phyloP scores from a whole-genome alignment of 495 filamentous ascomycete species.

The Cercophora sp. region DNA sequence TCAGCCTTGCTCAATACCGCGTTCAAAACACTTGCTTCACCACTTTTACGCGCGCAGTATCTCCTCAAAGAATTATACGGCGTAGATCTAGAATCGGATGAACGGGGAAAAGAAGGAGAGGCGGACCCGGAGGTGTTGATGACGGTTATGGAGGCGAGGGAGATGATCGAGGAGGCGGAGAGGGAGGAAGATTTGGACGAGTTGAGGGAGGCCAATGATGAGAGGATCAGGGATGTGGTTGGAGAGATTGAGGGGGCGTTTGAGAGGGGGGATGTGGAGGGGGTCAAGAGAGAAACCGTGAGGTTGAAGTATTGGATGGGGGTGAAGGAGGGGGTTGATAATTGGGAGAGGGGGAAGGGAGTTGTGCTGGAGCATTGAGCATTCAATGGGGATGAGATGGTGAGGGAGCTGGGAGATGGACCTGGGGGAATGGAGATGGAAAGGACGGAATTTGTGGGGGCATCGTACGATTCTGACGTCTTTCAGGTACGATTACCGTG shows the following conservation, averaged over 20 bases:
- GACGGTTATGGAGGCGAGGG: constrained; percentile 83
- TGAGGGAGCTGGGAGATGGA: neutral
- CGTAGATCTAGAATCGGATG: constrained; percentile 74
- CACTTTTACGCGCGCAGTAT: constrained; percentile 80
- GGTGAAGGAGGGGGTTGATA: constrained; percentile 71
- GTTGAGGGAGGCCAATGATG: constrained; percentile 64
- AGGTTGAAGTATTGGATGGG: constrained; percentile 88
- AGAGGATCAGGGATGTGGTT: constrained; percentile 55
- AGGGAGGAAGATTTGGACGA: constrained; percentile 58
- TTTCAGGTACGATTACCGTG: no score
- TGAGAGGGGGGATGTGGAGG: constrained; percentile 57
- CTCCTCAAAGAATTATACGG: constrained; percentile 63
- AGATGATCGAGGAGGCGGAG: constrained; percentile 74
- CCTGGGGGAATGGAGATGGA: neutral
- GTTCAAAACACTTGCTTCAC: constrained; percentile 74
- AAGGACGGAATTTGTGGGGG: no score
- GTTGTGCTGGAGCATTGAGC: constrained; percentile 66
- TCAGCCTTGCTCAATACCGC: constrained; percentile 83
- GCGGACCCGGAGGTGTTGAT: constrained; percentile 72
- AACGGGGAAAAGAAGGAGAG: constrained; percentile 62
- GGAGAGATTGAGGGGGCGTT: constrained; percentile 60
- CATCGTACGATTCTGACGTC: no score
- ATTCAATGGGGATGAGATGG: neutral
- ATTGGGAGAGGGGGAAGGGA: constrained; percentile 75
- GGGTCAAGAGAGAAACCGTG: constrained; percentile 66